Base-by-base conservation (phyloP, 1,284 basidiomycete species). In the Erythrobasidium hasegawianum region DNA sequence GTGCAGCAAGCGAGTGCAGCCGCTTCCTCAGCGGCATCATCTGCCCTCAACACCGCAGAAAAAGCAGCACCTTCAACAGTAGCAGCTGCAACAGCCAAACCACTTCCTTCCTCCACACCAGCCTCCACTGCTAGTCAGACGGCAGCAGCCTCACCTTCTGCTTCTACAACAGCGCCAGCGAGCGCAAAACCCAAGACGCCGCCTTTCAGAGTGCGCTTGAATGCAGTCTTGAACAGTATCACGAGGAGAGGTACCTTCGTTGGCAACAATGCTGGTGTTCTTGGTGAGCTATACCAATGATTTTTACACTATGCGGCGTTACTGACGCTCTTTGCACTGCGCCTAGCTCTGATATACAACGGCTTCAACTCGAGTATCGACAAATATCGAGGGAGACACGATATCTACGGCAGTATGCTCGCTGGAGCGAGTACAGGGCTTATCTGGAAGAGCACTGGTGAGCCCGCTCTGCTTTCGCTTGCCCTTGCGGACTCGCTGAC, bases 251-350 rank as follows among this genome's bases (percentile, higher is more conserved):
- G 96, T 50, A 94, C 89, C 59, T 97, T 97, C 80, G 87, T 97
- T 78, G 96, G 94, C 75, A 99, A 98, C 83, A 97, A 91, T 76
- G 90, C 94, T 76, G 96, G 96, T 78, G 90, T 97, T 70, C 82
- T 98, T 72, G 95, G 94, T 96, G 75, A 71, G 81, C 77, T n/a
- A n/a, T n/a, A n/a, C n/a, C n/a, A n/a, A n/a, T n/a, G n/a, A n/a
- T n/a, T n/a, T n/a, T n/a, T n/a, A n/a, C n/a, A n/a, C n/a, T n/a
- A n/a, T n/a, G n/a, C n/a, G n/a, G n/a, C n/a, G n/a, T n/a, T n/a
- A n/a, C n/a, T n/a, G n/a, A n/a, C n/a, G n/a, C n/a, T n/a, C n/a
- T n/a, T n/a, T n/a, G n/a, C n/a, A n/a, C n/a, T n/a, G n/a, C n/a
- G n/a, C n/a, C 43, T 77, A 91, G 94, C 95, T 65, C 85, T 99